Percentiles rank a stretch among this genome's conserved stretches.
phyloP scores from a whole-genome alignment of 2,329 filamentous ascomycete species.

The Teratosphaeriaceae sp. region DNA sequence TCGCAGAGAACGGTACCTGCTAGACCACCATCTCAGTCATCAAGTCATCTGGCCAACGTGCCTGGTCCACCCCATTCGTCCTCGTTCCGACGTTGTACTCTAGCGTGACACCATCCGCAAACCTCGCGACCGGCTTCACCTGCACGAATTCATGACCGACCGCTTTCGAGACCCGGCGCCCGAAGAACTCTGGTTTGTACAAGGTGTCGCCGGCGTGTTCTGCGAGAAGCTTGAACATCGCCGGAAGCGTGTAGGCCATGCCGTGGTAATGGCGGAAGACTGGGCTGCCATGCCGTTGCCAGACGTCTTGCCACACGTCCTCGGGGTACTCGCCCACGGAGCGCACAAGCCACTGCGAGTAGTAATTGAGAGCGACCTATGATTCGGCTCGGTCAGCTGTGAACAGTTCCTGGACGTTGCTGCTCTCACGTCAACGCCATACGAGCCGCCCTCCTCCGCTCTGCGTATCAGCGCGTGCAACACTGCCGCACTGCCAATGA shows the following conservation, averaged over 20 bases:
- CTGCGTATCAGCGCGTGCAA: conserved; percentile 20
- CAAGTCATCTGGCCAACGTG: conserved; percentile 38
- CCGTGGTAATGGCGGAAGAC: conserved; percentile 48
- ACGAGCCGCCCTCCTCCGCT: conserved; percentile 20
- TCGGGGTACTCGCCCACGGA: conserved; percentile 20
- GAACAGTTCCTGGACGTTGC: background rate
- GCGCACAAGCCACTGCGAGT: conserved; percentile 23
- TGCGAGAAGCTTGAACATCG: conserved; percentile 35
- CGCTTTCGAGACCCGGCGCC: conserved; percentile 32
- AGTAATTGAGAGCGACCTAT: conserved; percentile 18
- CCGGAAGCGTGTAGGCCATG: conserved; percentile 38
- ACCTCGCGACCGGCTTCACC: conserved; percentile 42
- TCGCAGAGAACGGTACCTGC: background rate
- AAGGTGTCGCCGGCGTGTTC: conserved; percentile 34
- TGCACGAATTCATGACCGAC: conserved; percentile 34
- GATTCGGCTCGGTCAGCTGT: background rate
- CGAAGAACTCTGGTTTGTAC: conserved; percentile 46
- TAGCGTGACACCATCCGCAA: conserved; percentile 34
- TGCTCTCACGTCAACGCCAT: conserved; percentile 16
- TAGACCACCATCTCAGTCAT: conserved; percentile 3
- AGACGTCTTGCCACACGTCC: conserved; percentile 43
- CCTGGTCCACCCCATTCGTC: conserved; percentile 44
- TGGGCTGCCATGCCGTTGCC: conserved; percentile 38
- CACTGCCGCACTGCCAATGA: conserved; percentile 14
- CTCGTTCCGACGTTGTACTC: conserved; percentile 45